Evolutionary conservation across 371 early-diverging fungal species (phyloP).

Genomic region (Zychaea mexicana): DNA sequence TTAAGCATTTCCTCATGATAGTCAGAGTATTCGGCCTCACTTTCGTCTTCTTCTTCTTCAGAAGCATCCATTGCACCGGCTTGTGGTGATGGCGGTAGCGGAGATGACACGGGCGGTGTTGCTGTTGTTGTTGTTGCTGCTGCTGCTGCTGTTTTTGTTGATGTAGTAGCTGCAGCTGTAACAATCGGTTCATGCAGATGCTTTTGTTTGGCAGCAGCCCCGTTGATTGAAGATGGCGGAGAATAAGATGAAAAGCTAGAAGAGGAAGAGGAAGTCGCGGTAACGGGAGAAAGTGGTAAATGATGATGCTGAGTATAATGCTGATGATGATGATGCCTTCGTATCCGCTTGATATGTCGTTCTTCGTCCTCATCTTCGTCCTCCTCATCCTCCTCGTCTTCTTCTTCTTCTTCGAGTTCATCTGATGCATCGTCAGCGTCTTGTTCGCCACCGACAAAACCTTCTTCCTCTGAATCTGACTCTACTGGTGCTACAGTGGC

Average conservation of each 20-base stretch:
- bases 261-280: conserved; percentile 15
- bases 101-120: conserved; percentile 8
- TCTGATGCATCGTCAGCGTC: conserved; percentile 4
- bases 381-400: background rate
- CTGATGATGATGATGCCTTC: no score
- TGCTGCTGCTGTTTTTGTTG: background rate
- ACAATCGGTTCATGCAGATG: conserved; percentile 3
- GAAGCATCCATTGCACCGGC: conserved; percentile 10
- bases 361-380: background rate
- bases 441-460: background rate
- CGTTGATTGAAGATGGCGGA: conserved; percentile 18
- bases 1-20: conserved; percentile 63
- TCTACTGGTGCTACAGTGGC: background rate
- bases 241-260: conserved; percentile 14
- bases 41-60: conserved; percentile 32
- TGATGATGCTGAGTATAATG: no score
- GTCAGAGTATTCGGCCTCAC: conserved; percentile 55
- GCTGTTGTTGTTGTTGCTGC: background rate
- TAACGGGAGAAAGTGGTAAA: conserved; percentile 14
- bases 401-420: background rate
- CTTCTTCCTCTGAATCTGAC: background rate
- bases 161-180: conserved; percentile 9
- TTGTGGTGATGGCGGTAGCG: no score
- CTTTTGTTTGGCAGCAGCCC: background rate
- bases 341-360: conserved; percentile 17